phyloP scores from a whole-genome alignment of 2,329 filamentous ascomycete species.

The Cladosporium sp. region DNA sequence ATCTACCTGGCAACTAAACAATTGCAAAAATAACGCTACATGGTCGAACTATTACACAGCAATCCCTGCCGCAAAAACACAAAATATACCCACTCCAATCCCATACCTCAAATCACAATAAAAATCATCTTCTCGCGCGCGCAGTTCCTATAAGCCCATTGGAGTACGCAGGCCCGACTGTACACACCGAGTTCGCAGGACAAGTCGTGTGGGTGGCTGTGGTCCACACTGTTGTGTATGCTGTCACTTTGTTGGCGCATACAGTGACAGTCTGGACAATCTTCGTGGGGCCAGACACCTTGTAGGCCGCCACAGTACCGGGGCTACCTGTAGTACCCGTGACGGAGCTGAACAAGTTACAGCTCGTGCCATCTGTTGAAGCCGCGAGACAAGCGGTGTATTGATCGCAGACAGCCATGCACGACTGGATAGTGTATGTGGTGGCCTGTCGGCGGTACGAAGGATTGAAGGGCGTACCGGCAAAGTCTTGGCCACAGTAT shows the following conservation, averaged over 20 bases:
- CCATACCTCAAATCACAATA: not conserved
- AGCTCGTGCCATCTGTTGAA: conserved; percentile 9
- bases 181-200: conserved; percentile 19
- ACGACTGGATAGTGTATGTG: conserved; percentile 13
- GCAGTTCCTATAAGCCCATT: conserved; percentile 6
- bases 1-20: not conserved
- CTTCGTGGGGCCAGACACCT: conserved; percentile 4
- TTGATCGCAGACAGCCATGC: conserved; percentile 16
- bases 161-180: not conserved
- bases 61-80: not conserved
- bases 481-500: conserved; percentile 18
- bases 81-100: not conserved
- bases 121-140: not conserved
- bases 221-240: conserved; percentile 22
- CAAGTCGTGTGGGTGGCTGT: conserved; percentile 24
- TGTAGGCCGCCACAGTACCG: conserved; percentile 16
- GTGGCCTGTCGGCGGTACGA: conserved; percentile 1
- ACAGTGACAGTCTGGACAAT: conserved; percentile 23
- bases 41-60: not conserved
- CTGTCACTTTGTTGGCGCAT: conserved; percentile 16
- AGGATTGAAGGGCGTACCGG: conserved; percentile 20
- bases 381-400: conserved; percentile 13
- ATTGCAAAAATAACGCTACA: not conserved
- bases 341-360: conserved; percentile 17
- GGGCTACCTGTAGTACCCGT: conserved; percentile 8